These are phyloP conservation scores for Penstemon eatonii DNA, from an alignment of 257 asterid species.

Conservation along the genomic window DNA sequence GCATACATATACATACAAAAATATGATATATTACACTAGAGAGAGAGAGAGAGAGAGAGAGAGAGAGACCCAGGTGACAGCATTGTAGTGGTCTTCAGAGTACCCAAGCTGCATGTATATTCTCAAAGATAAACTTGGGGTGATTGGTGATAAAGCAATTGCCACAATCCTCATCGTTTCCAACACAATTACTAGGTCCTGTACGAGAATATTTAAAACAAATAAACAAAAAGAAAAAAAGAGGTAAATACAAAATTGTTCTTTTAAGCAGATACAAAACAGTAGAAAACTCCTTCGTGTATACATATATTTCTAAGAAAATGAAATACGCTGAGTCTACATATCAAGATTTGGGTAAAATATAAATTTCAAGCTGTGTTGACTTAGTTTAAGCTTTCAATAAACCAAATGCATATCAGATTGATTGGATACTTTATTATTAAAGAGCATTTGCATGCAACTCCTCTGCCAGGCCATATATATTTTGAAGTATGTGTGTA, in stretches of 20 bases:
- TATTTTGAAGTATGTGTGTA: too few species aligned
- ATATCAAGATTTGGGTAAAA: too few species aligned
- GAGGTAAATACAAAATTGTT: neutral
- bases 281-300: neutral
- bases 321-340: too few species aligned
- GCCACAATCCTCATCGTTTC: constrained; percentile 87
- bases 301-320: too few species aligned
- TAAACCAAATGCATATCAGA: too few species aligned
- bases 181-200: constrained; percentile 79
- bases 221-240: neutral
- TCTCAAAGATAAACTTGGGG: constrained; percentile 67
- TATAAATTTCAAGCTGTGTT: too few species aligned
- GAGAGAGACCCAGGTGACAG: constrained; percentile 63
- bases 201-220: neutral
- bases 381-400: too few species aligned
- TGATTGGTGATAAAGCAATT: constrained; percentile 73
- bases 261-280: neutral
- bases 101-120: constrained; percentile 89
- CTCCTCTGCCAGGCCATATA: too few species aligned
- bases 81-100: constrained; percentile 72
- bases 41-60: constrained; percentile 30
- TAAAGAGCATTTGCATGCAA: too few species aligned
- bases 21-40: too few species aligned
- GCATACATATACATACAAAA: too few species aligned
- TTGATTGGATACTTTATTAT: too few species aligned